A percentile compares a stretch with the other conserved stretches of the same genome.
phyloP scores from a whole-genome alignment of 2,329 filamentous ascomycete genomes.

The Trichoderma endophyticum region DNA sequence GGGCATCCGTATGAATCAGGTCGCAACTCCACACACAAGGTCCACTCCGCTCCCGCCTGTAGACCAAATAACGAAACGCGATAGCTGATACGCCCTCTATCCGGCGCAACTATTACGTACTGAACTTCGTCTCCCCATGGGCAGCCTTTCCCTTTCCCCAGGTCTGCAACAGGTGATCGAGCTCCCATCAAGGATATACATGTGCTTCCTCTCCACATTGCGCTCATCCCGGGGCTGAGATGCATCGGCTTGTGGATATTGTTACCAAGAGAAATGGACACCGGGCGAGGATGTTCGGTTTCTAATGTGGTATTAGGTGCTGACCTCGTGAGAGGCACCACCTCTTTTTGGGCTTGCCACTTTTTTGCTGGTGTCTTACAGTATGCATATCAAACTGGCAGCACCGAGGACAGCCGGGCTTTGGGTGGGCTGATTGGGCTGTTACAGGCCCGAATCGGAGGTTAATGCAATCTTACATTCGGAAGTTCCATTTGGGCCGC shows the following conservation, averaged over 20 bases:
- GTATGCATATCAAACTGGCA: neutral
- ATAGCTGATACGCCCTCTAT: neutral
- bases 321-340: neutral
- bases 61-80: neutral
- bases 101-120: conserved; percentile 13
- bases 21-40: neutral
- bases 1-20: neutral
- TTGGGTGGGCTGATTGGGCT: neutral
- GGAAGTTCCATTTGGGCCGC: neutral
- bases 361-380: neutral
- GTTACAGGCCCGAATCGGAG: neutral
- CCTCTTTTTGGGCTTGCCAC: neutral
- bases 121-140: neutral
- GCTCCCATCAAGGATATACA: neutral
- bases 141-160: neutral
- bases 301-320: neutral
- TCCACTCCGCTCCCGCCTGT: conserved; percentile 2
- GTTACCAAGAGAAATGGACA: neutral
- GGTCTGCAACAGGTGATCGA: neutral
- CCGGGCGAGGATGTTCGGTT: neutral
- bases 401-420: neutral
- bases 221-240: neutral
- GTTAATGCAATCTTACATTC: neutral
- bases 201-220: neutral
- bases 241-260: conserved; percentile 5